These are phyloP conservation scores for Eucalyptus marginata DNA, from an alignment of 345 rosid genomes.

Conservation along the genomic window DNA sequence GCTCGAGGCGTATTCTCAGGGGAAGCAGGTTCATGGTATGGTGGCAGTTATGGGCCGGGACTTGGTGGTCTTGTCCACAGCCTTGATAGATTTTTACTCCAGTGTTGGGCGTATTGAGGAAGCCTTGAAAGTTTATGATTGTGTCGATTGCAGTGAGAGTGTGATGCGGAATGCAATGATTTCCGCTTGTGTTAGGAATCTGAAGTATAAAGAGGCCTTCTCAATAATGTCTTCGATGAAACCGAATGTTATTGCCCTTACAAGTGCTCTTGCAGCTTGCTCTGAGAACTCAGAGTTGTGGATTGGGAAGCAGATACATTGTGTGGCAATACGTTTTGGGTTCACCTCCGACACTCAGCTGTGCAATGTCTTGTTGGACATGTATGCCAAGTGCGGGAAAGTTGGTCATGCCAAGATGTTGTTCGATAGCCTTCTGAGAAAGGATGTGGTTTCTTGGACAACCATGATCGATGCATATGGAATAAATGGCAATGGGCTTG, in stretches of 20 bases:
- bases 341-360: slow-evolving; percentile 43
- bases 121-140: slow-evolving; percentile 43
- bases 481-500: slow-evolving; percentile 46
- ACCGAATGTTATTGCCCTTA: slow-evolving; percentile 49
- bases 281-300: slow-evolving; percentile 51
- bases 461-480: slow-evolving; percentile 72
- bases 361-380: slow-evolving; percentile 65
- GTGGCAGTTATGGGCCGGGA: slow-evolving; percentile 60
- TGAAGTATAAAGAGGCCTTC: slow-evolving; percentile 39
- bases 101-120: slow-evolving; percentile 28
- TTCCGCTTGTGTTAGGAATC: slow-evolving; percentile 49
- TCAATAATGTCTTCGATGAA: slow-evolving; percentile 28
- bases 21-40: slow-evolving; percentile 68
- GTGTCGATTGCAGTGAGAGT: slow-evolving; percentile 22
- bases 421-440: slow-evolving; percentile 28
- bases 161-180: slow-evolving; percentile 60
- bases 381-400: slow-evolving; percentile 72
- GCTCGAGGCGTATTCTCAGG: slow-evolving; percentile 38
- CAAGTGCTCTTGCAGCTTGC: slow-evolving; percentile 60
- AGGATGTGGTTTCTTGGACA: slow-evolving; percentile 69
- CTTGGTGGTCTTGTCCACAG: slow-evolving; percentile 59
- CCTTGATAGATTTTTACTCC: slow-evolving; percentile 63
- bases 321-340: slow-evolving; percentile 34
- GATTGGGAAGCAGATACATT: slow-evolving; percentile 70
- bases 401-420: slow-evolving; percentile 19